Base-by-base conservation (phyloP, 805 yeast genomes). In the Wickerhamomyces chaumierensis region DNA sequence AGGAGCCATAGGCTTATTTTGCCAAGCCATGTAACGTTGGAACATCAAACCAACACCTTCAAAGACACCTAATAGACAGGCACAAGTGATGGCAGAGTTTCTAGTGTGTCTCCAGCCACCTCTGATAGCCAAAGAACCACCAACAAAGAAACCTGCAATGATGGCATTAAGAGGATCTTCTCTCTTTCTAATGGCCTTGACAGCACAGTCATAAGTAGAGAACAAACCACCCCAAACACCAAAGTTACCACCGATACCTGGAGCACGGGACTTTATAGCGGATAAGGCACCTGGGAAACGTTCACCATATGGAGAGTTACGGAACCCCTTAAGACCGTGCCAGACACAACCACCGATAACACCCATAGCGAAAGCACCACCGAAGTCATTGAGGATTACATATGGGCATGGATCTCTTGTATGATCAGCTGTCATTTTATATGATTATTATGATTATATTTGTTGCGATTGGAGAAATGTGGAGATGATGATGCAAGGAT, bases 211-310 rank as follows among this genome's bases (percentile, higher is more conserved):
- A 57, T 79, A 92, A 13, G 94, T 81, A 27, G 96, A 86, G 59
- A 92, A 92, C 52, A 92, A 68, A 44, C 98, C 98, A 71, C 98
- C 98, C 98, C 98, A 92, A 31, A 85, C 95, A 67, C 98, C 98
- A 56, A 92, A 90, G 64, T 92, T 92, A 57, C 98, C 98, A 49
- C 98, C 98, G 39, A 90, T 87, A 36, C 90, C 96, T 31, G 99
- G 99, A 2, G 96, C 97, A 62, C 98, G 75, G 38, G 96, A 85
- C 58, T 86, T 86, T 51, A 92, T 81, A 31, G 97, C 96, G 33
- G 84, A 69, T 39, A 90, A 58, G 17, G 95, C 84, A 40, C 98
- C 97, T 42, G 75, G 62, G 54, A 94, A 72, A 66, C 98, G 78
- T 65, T 92, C 98, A 43, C 98, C 98, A 51, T 80, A 72, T 40